phyloP scores from a whole-genome alignment of 805 yeast genomes.

The Teunomyces barrocoloradensis region DNA sequence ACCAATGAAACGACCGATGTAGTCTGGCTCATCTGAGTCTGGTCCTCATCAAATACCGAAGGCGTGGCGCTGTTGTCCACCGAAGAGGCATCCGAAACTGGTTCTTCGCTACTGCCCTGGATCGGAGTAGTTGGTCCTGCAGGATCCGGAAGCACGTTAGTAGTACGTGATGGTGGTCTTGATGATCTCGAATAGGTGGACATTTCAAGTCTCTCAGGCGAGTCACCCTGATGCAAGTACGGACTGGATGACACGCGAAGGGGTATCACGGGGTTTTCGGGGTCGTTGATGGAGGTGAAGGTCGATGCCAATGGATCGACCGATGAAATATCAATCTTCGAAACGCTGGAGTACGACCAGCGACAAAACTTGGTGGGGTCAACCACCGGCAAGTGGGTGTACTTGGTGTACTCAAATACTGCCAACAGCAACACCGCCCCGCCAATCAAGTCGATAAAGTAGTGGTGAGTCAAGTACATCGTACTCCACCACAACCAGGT shows the following conservation, averaged over 20 bases:
- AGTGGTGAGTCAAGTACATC: slow-evolving; percentile 96
- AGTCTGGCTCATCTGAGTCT: slow-evolving; percentile 27
- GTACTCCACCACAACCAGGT: slow-evolving; percentile 98
- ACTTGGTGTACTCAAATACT: slow-evolving; percentile 68
- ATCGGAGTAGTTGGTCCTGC: not conserved
- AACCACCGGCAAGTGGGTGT: slow-evolving; percentile 62
- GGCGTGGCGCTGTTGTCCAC: slow-evolving; percentile 38
- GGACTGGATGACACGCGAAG: slow-evolving; percentile 8
- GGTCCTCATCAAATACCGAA: slow-evolving; percentile 35
- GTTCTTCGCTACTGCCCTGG: slow-evolving; percentile 3
- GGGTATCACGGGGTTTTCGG: slow-evolving; percentile 4
- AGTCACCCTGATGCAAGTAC: slow-evolving; percentile 7
- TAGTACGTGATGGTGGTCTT: slow-evolving; percentile 10
- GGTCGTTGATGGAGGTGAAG: slow-evolving; percentile 1
- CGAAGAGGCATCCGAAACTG: slow-evolving; percentile 18
- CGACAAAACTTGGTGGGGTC: slow-evolving; percentile 58
- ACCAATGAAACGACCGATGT: slow-evolving; percentile 37
- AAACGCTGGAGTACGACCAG: slow-evolving; percentile 56
- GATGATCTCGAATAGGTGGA: slow-evolving; percentile 2
- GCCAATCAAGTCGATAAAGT: slow-evolving; percentile 89
- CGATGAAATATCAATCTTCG: slow-evolving; percentile 22
- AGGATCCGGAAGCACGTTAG: slow-evolving; percentile 4
- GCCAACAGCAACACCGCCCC: slow-evolving; percentile 81
- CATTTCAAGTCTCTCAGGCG: slow-evolving; percentile 8
- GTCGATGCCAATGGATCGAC: slow-evolving; percentile 29